Evolutionary conservation across 768 basidiomycete genomes (phyloP).

Genomic region (Fomitopsis serialis): DNA sequence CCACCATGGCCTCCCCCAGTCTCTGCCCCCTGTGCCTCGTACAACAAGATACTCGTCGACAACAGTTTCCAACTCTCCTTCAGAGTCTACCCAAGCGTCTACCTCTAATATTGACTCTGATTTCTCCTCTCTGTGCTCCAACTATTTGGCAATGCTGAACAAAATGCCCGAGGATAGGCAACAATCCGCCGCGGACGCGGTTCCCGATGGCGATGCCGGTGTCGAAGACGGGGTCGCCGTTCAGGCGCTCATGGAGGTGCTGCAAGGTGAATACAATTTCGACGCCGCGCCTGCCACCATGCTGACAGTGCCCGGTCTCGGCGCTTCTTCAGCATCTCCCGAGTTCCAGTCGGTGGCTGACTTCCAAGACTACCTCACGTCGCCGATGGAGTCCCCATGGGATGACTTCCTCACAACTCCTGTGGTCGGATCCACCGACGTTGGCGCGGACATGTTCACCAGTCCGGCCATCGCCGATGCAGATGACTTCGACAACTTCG

Average conservation of each 20-base stretch:
- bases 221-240: conserved; percentile 25
- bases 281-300: neutral
- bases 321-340: conserved; percentile 29
- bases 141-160: conserved; percentile 68
- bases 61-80: conserved; percentile 26
- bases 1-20: conserved; percentile 76
- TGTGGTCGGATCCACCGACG: conserved; percentile 30
- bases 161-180: conserved; percentile 28
- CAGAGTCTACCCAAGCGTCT: conserved; percentile 17
- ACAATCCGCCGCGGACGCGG: conserved; percentile 20
- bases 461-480: conserved; percentile 36
- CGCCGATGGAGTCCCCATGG: conserved; percentile 40
- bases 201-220: conserved; percentile 11
- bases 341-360: conserved; percentile 32
- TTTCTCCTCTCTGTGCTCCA: conserved; percentile 42
- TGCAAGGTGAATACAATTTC: conserved; percentile 29
- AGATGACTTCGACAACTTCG: conserved; percentile 25
- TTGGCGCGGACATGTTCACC: conserved; percentile 34
- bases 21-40: conserved; percentile 62
- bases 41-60: conserved; percentile 42
- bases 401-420: conserved; percentile 43
- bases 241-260: conserved; percentile 33
- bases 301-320: neutral
- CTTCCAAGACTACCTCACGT: conserved; percentile 40
- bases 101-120: conserved; percentile 37